phyloP scores from a whole-genome alignment of 164 flowering plant genomes.

The Macadamia tetraphylla region DNA sequence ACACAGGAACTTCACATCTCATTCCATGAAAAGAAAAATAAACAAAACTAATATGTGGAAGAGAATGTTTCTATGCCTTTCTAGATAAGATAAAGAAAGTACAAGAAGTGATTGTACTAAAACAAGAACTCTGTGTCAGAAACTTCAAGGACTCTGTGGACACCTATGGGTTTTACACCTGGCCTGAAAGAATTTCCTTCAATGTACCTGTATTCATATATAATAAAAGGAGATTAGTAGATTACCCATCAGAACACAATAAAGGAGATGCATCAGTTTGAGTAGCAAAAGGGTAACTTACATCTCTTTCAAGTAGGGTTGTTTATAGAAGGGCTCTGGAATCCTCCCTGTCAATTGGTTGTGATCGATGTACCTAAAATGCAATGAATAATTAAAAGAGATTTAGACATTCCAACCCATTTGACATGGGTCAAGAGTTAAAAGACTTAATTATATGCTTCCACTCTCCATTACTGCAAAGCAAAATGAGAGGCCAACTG shows the following conservation, averaged over 20 bases:
- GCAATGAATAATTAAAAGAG: neutral
- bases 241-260: neutral
- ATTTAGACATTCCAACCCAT: neutral
- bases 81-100: conserved; percentile 5
- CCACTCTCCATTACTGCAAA: no score
- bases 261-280: neutral
- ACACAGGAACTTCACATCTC: no score
- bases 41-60: no score
- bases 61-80: neutral
- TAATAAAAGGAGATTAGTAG: neutral
- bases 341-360: conserved; percentile 82
- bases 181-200: conserved; percentile 84
- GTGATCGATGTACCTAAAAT: conserved; percentile 91
- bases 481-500: neutral
- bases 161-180: conserved; percentile 76
- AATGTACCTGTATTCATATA: conserved; percentile 60
- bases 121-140: conserved; percentile 75
- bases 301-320: conserved; percentile 87
- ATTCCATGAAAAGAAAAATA: no score
- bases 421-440: no score
- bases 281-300: conserved; percentile 25
- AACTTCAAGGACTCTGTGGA: conserved; percentile 83
- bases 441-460: no score
- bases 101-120: conserved; percentile 22
- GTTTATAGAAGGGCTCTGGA: conserved; percentile 84